A percentile compares a stretch with the other conserved stretches of the same genome.
Evolutionary conservation across 208 protist species (phyloP).

Genomic region (Acanthamoeba healyi): DNA sequence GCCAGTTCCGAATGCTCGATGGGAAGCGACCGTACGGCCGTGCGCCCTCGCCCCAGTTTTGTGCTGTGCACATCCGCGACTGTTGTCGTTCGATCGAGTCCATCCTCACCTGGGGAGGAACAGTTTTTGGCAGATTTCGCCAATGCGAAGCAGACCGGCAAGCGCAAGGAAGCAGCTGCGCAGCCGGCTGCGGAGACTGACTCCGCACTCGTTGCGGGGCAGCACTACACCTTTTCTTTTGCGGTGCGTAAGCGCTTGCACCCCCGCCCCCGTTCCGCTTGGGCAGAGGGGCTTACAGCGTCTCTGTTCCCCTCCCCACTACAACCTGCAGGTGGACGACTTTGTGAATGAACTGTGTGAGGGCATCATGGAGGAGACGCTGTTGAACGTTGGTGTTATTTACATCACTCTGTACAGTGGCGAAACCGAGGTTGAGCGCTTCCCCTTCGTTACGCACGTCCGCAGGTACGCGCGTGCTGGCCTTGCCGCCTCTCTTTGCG

Average conservation of each 20-base stretch:
- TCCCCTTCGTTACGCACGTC: constrained; percentile 49
- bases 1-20: not conserved
- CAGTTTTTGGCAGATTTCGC: constrained; percentile 27
- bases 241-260: not conserved
- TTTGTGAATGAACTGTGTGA: not conserved
- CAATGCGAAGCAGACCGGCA: not conserved
- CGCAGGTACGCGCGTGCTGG: not conserved
- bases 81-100: not conserved
- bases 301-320: not conserved
- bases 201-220: not conserved
- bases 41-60: not conserved
- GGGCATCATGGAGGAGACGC: constrained; percentile 9
- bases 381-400: constrained; percentile 51
- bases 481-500: not conserved
- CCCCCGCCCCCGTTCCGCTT: not conserved
- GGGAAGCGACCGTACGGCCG: not conserved
- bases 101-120: not conserved
- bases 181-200: not conserved
- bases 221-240: not conserved
- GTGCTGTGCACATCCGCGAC: too few relatives aligned
- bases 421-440: constrained; percentile 27
- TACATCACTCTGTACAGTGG: constrained; percentile 63
- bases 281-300: not conserved
- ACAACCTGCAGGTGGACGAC: not conserved
- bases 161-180: not conserved